Percentiles rank a stretch among this genome's conserved stretches.
phyloP scores from a whole-genome alignment of 2,329 filamentous ascomycete species.

The Botryosphaeria dothidea region DNA sequence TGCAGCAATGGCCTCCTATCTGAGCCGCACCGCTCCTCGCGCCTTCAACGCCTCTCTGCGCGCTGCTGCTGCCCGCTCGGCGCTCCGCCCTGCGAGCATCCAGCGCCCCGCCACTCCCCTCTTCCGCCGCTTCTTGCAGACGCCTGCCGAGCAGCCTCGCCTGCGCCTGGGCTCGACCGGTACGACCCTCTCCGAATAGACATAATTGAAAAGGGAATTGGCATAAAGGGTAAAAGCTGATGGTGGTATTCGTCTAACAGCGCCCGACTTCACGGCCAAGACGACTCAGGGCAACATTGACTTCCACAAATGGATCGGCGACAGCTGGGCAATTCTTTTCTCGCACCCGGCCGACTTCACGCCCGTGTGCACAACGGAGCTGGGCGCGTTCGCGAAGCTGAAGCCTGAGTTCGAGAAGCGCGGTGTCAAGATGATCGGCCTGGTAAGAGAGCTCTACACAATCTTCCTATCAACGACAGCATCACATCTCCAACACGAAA shows the following conservation, averaged over 20 bases:
- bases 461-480: slow-evolving; percentile 51
- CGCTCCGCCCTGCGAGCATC: slow-evolving; percentile 20
- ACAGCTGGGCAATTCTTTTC: slow-evolving; percentile 71
- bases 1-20: slow-evolving; percentile 34
- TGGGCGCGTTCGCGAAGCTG: slow-evolving; percentile 64
- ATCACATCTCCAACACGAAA: slow-evolving; percentile 39
- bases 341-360: slow-evolving; percentile 67
- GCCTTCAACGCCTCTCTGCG: slow-evolving; percentile 29
- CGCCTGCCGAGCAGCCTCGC: slow-evolving; percentile 42
- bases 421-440: slow-evolving; percentile 63
- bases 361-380: slow-evolving; percentile 63
- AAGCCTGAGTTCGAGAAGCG: slow-evolving; percentile 65
- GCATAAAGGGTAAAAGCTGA: neutral
- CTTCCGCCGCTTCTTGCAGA: slow-evolving; percentile 40
- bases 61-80: slow-evolving; percentile 28
- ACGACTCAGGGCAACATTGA: slow-evolving; percentile 67
- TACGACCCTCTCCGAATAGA: slow-evolving; percentile 16
- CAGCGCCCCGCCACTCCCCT: slow-evolving; percentile 32
- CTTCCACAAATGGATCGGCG: slow-evolving; percentile 72
- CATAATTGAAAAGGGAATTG: neutral
- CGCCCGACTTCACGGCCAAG: slow-evolving; percentile 69
- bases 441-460: slow-evolving; percentile 24
- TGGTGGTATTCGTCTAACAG: slow-evolving; percentile 28
- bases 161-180: slow-evolving; percentile 46
- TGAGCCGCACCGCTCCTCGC: slow-evolving; percentile 37